Base-by-base conservation (phyloP, 164 flowering plant genomes). In the Taxillus chinensis region DNA sequence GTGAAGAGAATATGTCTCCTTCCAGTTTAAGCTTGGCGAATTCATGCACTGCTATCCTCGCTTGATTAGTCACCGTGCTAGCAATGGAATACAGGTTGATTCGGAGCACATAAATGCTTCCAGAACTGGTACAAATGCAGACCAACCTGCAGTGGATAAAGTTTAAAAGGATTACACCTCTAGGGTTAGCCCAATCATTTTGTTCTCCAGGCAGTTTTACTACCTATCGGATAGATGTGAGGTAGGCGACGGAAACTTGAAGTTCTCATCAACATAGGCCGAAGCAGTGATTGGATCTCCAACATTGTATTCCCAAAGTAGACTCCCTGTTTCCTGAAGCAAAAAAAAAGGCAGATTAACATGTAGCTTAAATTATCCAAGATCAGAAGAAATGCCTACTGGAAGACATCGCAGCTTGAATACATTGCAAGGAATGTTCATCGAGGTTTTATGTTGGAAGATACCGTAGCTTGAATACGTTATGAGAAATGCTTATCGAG, bases 231-330 rank as follows among this genome's bases (percentile, higher is more conserved):
- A 57, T 14, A 61, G 60, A 61, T 17, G 52, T n/a, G 77, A 68
- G 39, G 75, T 45, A 66, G 77, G 77, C 50, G 78, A 79, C 43
- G 45, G 60, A 55, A 86, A 61, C 60, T 68, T 78, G 61, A 83
- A 62, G 66, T 79, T 65, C 69, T 90, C 97, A 73, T 93, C 97
- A 14, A 88, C 75, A 71, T 83, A 93, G 45, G 92, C 85, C 52
- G 97, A 85, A 39, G 98, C 76, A 61, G 92, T 88, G 41, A 93
- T 86, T 56, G 98, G 96, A 46, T 80, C 78, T 63, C 88, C 88
- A 64, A 81, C 66, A 64, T 73, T 65, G 59, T 82, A 81, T 57
- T 88, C 77, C 98, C 96, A 90, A 14, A 85, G 54, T 63, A 86
- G 59, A 62, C 72, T 64, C 59, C 95, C 96, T 5, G 41, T 74